phyloP scores from a whole-genome alignment of 2,329 filamentous ascomycete species.

The Pseudogymnoascus sp. region DNA sequence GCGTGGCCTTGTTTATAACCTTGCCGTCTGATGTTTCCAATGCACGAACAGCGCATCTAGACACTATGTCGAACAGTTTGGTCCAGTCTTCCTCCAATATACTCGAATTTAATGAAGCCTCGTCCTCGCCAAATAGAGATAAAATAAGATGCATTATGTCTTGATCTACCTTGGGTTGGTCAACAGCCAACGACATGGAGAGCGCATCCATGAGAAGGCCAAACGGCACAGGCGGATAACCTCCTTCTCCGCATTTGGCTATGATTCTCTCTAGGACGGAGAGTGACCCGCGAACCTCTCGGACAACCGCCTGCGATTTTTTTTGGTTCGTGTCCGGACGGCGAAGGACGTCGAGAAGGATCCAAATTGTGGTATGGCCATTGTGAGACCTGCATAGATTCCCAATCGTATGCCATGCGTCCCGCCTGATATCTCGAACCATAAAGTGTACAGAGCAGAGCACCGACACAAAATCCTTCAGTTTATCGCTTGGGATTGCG shows the following conservation, averaged over 20 bases:
- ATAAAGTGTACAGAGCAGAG: constrained; percentile 67
- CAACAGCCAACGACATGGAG: constrained; percentile 39
- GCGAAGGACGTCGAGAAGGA: constrained; percentile 57
- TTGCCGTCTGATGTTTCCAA: constrained; percentile 28
- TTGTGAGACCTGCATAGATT: constrained; percentile 70
- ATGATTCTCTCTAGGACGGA: constrained; percentile 58
- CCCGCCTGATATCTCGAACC: constrained; percentile 53
- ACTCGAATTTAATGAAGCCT: constrained; percentile 48
- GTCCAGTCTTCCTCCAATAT: constrained; percentile 63
- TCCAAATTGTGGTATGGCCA: constrained; percentile 61
- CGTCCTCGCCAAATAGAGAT: constrained; percentile 48
- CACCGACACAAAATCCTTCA: constrained; percentile 62
- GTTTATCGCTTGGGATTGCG: constrained; percentile 56
- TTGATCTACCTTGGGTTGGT: constrained; percentile 29
- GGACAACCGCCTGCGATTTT: constrained; percentile 43
- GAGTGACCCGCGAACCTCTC: constrained; percentile 57
- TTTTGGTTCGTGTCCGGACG: constrained; percentile 41
- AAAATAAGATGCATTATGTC: constrained; percentile 39
- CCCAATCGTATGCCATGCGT: constrained; percentile 63
- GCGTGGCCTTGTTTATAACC: constrained; percentile 20
- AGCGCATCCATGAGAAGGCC: constrained; percentile 54
- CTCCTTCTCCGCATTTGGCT: constrained; percentile 52
- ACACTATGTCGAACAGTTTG: constrained; percentile 52
- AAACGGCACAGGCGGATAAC: constrained; percentile 55
- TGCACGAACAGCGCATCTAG: constrained; percentile 41